A percentile compares a stretch with the other conserved stretches of the same genome.
Evolutionary conservation across 2,329 filamentous ascomycete species (phyloP).

Genomic region (Colletotrichum incanum): DNA sequence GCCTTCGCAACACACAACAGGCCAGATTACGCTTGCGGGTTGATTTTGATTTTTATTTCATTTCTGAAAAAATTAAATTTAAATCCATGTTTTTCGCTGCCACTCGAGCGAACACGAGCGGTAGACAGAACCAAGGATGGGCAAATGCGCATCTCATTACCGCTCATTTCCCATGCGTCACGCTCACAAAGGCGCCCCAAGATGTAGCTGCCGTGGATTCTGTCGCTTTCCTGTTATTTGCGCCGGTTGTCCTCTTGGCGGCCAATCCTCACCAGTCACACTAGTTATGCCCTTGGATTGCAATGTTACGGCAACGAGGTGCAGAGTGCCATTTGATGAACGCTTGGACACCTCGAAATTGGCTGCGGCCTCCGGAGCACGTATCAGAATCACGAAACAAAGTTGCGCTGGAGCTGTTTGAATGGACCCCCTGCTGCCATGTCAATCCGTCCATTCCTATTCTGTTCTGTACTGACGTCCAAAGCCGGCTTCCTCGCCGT

Average conservation of each 20-base stretch:
- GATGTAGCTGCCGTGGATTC: constrained; percentile 15
- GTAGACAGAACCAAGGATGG: constrained; percentile 9
- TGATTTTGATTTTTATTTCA: no score
- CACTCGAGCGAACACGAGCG: constrained; percentile 10
- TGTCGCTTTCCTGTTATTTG: constrained; percentile 22
- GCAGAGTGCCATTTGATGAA: constrained; percentile 39
- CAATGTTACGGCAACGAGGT: constrained; percentile 30
- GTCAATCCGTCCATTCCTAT: constrained; percentile 16
- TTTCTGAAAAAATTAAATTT: no score
- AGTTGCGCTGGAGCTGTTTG: constrained; percentile 43
- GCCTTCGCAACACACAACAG: background rate
- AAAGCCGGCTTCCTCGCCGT: constrained; percentile 15
- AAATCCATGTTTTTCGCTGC: no score
- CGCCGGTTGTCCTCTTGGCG: constrained; percentile 23
- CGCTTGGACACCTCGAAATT: constrained; percentile 41
- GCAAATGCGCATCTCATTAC: constrained; percentile 16
- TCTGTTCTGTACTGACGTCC: constrained; percentile 24
- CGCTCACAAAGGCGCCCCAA: constrained; percentile 8
- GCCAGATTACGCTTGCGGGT: background rate
- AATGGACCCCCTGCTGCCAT: constrained; percentile 26
- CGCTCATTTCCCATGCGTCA: constrained; percentile 33
- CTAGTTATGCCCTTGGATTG: constrained; percentile 22
- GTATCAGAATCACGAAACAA: constrained; percentile 39
- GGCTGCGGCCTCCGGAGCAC: constrained; percentile 27
- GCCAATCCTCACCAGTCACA: constrained; percentile 10